Conservation (phyloP, 2,329 filamentous ascomycete species). For the Paraphaeosphaeria sporulosa region DNA sequence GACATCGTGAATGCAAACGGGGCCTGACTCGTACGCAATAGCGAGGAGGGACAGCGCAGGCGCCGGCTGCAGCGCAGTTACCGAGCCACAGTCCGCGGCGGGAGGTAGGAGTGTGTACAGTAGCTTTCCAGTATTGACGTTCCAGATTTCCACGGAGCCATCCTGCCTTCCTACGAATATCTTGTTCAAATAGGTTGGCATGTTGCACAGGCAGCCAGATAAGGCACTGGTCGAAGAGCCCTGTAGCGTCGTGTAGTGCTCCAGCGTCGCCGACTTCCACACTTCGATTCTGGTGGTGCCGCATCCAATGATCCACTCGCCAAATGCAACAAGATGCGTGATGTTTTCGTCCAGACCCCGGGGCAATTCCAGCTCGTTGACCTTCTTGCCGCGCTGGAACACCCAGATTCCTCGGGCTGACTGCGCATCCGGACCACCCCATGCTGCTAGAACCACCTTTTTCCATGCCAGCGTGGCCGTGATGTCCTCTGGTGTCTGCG, state of each 20-base stretch:
- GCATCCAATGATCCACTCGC: conserved; percentile 88
- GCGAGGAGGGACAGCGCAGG: conserved; percentile 86
- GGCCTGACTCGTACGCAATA: conserved; percentile 83
- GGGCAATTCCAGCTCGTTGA: conserved; percentile 76
- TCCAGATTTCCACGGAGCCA: conserved; percentile 96
- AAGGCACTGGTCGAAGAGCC: conserved; percentile 70
- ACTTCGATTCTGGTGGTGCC: conserved; percentile 80
- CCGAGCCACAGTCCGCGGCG: conserved; percentile 73
- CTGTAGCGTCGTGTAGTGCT: conserved; percentile 87
- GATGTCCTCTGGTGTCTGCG: conserved; percentile 84
- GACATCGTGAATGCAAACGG: conserved; percentile 82
- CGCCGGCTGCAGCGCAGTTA: conserved; percentile 86
- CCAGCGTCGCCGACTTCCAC: conserved; percentile 83
- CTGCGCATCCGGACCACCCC: conserved; percentile 69
- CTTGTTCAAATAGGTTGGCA: conserved; percentile 97
- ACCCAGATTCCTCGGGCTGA: conserved; percentile 79
- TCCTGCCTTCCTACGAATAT: conserved; percentile 87
- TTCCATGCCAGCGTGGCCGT: conserved; percentile 90
- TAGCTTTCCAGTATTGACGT: conserved; percentile 87
- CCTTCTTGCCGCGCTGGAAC: conserved; percentile 88
- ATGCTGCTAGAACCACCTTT: conserved; percentile 86
- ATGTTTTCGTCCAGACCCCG: conserved; percentile 73
- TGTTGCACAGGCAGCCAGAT: conserved; percentile 79
- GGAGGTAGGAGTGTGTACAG: conserved; percentile 89
- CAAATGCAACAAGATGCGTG: conserved; percentile 80